Percentiles rank a stretch among this genome's conserved stretches.
Evolutionary conservation across 345 rosid species (phyloP).

Genomic region (Aquilaria sinensis): DNA sequence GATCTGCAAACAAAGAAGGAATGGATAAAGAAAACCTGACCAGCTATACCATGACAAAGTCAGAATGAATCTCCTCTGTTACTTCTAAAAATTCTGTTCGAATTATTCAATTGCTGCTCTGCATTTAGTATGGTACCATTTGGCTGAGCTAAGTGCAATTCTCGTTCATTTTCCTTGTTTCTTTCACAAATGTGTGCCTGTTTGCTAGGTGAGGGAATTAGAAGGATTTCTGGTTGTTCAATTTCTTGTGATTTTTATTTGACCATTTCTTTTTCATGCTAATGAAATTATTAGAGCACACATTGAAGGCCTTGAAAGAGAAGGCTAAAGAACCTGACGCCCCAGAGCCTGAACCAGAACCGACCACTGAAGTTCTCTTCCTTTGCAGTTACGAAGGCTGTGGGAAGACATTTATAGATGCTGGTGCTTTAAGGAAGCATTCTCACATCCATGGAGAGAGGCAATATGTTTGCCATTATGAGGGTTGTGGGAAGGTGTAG

Average conservation of each 20-base stretch:
- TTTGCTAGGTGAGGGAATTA: too few species aligned
- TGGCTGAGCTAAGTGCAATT: too few species aligned
- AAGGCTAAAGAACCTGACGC: conserved; percentile 59
- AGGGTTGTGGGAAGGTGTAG: conserved; percentile 83
- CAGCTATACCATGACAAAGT: too few species aligned
- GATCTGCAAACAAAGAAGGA: too few species aligned
- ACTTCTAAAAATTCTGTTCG: too few species aligned
- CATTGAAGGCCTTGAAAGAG: conserved; percentile 60
- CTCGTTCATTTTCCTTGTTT: not conserved
- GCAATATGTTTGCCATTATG: conserved; percentile 73
- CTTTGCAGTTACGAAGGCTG: conserved; percentile 95
- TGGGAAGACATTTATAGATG: conserved; percentile 92
- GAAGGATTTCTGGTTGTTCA: not conserved
- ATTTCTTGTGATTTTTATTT: not conserved
- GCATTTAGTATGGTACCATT: too few species aligned
- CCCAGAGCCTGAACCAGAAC: conserved; percentile 90
- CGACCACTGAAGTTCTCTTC: conserved; percentile 90
- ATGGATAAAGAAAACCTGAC: too few species aligned
- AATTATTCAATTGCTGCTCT: too few species aligned
- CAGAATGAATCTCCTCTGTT: too few species aligned
- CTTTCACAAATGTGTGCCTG: too few species aligned
- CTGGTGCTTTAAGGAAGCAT: conserved; percentile 91
- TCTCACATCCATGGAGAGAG: conserved; percentile 96
- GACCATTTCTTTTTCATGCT: not conserved
- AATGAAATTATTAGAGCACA: conserved; percentile 39